These are phyloP conservation scores for Trichoderma semiorbis DNA, from an alignment of 2,329 filamentous ascomycete genomes.

Conservation along the genomic window DNA sequence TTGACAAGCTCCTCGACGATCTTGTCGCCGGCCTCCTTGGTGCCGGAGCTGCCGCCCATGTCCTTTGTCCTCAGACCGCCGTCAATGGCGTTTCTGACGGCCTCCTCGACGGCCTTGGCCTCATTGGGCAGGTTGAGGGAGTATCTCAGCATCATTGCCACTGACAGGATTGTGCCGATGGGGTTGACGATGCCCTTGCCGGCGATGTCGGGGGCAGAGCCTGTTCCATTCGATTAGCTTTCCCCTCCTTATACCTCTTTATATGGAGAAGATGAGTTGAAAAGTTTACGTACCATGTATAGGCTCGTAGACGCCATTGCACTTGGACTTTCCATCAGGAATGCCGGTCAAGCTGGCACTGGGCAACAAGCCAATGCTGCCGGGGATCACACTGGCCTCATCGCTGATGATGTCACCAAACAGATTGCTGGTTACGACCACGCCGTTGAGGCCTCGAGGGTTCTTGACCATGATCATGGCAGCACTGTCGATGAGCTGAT, in stretches of 20 bases:
- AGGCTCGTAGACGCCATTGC: constrained; percentile 95
- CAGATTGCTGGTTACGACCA: constrained; percentile 88
- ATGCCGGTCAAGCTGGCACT: constrained; percentile 83
- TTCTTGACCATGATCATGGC: constrained; percentile 98
- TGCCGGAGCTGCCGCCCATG: constrained; percentile 73
- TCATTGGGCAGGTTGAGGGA: constrained; percentile 77
- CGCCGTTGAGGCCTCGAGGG: constrained; percentile 79
- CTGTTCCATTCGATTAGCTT: constrained; percentile 37
- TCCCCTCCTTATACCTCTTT: too few relatives aligned
- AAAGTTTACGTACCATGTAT: constrained; percentile 72
- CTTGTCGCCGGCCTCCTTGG: constrained; percentile 71
- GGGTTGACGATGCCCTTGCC: constrained; percentile 91
- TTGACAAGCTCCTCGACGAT: constrained; percentile 68
- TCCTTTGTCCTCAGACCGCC: constrained; percentile 75
- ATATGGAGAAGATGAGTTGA: neutral
- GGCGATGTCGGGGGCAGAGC: constrained; percentile 89
- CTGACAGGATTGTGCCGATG: constrained; percentile 83
- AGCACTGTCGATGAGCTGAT: constrained; percentile 94
- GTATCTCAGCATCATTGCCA: constrained; percentile 96
- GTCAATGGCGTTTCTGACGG: constrained; percentile 77
- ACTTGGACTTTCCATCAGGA: constrained; percentile 77
- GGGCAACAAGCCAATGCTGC: constrained; percentile 81
- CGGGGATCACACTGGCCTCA: constrained; percentile 91
- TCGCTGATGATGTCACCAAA: constrained; percentile 97
- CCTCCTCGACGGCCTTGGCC: constrained; percentile 74